Evolutionary conservation across 768 basidiomycete species (phyloP).

Genomic region (Rhizopogon vulgaris): DNA sequence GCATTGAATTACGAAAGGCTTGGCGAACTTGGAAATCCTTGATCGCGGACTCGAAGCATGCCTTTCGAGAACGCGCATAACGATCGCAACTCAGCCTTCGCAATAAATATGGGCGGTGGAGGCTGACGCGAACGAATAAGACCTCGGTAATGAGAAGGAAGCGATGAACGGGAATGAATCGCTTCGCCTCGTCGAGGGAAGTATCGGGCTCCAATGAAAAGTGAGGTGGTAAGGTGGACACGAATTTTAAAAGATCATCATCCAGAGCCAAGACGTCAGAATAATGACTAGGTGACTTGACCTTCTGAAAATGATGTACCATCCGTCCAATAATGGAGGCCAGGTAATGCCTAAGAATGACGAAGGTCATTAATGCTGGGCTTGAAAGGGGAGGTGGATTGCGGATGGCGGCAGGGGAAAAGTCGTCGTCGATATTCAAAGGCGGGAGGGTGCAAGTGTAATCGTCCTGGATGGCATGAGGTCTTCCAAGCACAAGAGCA

Average conservation of each 20-base stretch:
- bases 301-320: constrained; percentile 89
- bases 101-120: constrained; percentile 85
- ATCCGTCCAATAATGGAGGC: constrained; percentile 85
- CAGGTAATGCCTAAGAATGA: constrained; percentile 78
- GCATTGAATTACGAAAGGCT: constrained; percentile 54
- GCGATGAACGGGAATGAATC: constrained; percentile 74
- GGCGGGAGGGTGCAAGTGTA: constrained; percentile 81
- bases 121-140: constrained; percentile 75
- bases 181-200: constrained; percentile 59
- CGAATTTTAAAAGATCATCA: constrained; percentile 75
- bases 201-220: constrained; percentile 73
- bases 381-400: constrained; percentile 53
- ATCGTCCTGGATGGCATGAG: constrained; percentile 83
- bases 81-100: constrained; percentile 70
- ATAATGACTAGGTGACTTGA: constrained; percentile 72
- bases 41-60: constrained; percentile 89
- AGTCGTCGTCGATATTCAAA: constrained; percentile 64
- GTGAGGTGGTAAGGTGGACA: constrained; percentile 71
- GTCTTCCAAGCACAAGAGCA: constrained; percentile 85
- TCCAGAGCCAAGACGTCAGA: constrained; percentile 77
- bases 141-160: constrained; percentile 89
- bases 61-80: constrained; percentile 72
- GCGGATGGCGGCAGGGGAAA: constrained; percentile 35
- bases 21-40: constrained; percentile 79
- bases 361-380: constrained; percentile 83